A percentile compares a stretch with the other conserved stretches of the same genome.
Evolutionary conservation across 768 basidiomycete genomes (phyloP).

Genomic region (Kondoa malvinella): DNA sequence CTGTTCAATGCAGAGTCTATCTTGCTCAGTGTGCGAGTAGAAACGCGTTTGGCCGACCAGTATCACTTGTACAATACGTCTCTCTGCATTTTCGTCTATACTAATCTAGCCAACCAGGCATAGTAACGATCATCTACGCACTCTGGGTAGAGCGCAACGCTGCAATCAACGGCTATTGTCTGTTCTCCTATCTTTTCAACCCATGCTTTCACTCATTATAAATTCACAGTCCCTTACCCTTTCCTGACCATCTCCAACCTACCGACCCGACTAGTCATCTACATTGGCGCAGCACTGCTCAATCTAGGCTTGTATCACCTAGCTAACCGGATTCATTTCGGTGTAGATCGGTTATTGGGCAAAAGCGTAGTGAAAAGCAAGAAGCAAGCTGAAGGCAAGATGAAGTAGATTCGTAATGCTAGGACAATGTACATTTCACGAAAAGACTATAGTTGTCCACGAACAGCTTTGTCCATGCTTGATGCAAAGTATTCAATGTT

Average conservation of each 20-base stretch:
- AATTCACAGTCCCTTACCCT: not conserved
- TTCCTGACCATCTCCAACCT: not conserved
- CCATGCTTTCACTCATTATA: not conserved
- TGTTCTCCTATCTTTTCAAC: not conserved
- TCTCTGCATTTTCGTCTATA: not conserved
- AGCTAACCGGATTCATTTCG: not conserved
- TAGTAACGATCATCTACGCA: not conserved
- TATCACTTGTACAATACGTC: not conserved
- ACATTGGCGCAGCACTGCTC: not conserved
- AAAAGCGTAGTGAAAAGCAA: not conserved
- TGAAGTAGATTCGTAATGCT: no score
- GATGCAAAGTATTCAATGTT: constrained; percentile 86
- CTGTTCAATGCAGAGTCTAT: no score
- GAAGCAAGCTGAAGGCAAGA: not conserved
- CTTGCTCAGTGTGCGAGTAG: no score
- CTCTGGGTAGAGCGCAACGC: not conserved
- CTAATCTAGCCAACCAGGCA: not conserved
- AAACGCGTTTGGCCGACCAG: not conserved
- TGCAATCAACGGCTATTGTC: not conserved
- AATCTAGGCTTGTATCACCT: not conserved
- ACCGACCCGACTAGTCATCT: not conserved
- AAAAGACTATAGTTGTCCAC: constrained; percentile 38
- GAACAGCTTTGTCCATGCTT: constrained; percentile 65
- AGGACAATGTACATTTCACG: no score
- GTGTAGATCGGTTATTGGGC: not conserved